Base-by-base conservation (phyloP, 1,284 basidiomycete genomes). In the Ceratobasidium sp. region DNA sequence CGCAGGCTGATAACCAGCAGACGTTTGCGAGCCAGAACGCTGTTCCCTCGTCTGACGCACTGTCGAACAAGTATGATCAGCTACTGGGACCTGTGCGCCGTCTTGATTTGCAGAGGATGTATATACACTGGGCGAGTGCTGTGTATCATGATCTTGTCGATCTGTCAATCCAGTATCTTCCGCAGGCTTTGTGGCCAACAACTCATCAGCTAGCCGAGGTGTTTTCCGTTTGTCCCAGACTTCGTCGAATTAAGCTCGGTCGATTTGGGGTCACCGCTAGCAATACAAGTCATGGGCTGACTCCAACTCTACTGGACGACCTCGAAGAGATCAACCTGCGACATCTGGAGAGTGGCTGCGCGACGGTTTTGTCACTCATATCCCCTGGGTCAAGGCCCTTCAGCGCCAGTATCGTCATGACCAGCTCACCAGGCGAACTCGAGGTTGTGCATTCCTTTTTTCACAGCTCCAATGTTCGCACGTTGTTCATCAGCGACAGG, bases 401-500 rank as follows among this genome's bases (percentile, higher is more conserved):
- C 13, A 28, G 46, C 26, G 65, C 46, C 13, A 67, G 65, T 17
- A 67, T 67, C 33, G 17, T 33, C 17, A 4, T 50, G 12, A 10
- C 28, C 17, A 17, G 23, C 12, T 33, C 42, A 15, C 20, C 46
- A 4, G 42, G 20, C 12, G 65, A 67, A 48, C 23, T 12, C 3
- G 6, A 48, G n/a, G n/a, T 17, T 28, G 42, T 67, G 28, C 65
- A 46, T 17, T 50, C 44, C 26, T 67, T 67, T 23, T 67, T 67
- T 46, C 17, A 48, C 13, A 48, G 17, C 13, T 67, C 65, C 20
- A n/a, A 15, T 28, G 46, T 67, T 33, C 15, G 23, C 15, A 15
- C 44, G 9, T 17, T 67, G 17, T 50, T 28, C 15, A 26, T 67
- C 26, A 44, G 13, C 44, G 65, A 50, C 46, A 50, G 10, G 9